phyloP scores from a whole-genome alignment of 176 grass and related monocot species.

The Aechmea fasciata region DNA sequence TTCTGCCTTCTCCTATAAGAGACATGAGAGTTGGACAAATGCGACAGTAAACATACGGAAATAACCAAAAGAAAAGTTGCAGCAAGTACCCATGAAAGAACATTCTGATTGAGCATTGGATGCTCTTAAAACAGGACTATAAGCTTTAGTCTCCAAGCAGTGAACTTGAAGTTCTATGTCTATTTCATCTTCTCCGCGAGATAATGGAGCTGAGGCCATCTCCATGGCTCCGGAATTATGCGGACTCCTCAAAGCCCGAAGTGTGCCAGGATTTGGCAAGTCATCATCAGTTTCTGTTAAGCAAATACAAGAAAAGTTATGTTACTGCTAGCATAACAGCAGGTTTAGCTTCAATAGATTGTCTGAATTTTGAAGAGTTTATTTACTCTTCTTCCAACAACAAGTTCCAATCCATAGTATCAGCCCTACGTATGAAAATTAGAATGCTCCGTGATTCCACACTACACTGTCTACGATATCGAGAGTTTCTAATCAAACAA shows the following conservation, averaged over 20 bases:
- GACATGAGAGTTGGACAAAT: conserved; percentile 14
- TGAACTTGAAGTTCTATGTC: conserved; percentile 46
- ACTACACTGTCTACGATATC: too few species aligned
- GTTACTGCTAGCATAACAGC: not conserved
- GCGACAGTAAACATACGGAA: conserved; percentile 8
- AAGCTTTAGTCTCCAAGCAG: conserved; percentile 51
- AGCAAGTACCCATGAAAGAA: conserved; percentile 50
- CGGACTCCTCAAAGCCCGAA: not conserved
- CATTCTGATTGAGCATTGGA: conserved; percentile 48
- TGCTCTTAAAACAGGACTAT: conserved; percentile 52
- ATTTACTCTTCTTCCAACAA: too few species aligned
- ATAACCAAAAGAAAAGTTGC: not conserved
- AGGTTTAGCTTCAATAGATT: too few species aligned
- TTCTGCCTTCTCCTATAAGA: conserved; percentile 40
- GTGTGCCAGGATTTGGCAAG: not conserved
- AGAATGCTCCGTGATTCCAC: too few species aligned
- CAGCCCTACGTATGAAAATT: too few species aligned
- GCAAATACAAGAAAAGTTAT: not conserved
- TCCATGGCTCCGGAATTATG: not conserved
- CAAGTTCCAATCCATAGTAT: too few species aligned
- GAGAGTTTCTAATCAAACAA: too few species aligned
- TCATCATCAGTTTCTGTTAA: not conserved
- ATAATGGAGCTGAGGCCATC: not conserved
- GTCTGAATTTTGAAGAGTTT: too few species aligned
- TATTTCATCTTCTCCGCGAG: conserved; percentile 16